Percentiles rank a stretch among this genome's conserved stretches.
Conservation (phyloP, 768 basidiomycete species). For the Suillus americanus region DNA sequence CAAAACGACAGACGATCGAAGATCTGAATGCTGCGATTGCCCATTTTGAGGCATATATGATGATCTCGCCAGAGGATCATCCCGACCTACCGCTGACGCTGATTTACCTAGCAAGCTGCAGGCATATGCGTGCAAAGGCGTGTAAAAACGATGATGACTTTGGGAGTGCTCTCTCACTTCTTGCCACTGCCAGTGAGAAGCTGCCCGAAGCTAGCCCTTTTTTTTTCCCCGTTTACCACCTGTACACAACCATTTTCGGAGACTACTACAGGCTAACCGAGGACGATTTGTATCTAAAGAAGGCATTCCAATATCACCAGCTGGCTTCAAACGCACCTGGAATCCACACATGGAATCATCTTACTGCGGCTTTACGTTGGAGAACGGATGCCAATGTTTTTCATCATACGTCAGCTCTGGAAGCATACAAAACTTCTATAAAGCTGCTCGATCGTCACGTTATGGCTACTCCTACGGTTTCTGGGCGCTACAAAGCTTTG, state of each 20-base stretch:
- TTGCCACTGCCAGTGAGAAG: background rate
- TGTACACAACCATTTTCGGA: background rate
- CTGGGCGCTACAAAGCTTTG: constrained; percentile 15
- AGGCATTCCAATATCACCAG: constrained; percentile 13
- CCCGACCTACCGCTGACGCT: constrained; percentile 1
- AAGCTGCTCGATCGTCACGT: constrained; percentile 20
- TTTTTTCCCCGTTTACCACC: background rate
- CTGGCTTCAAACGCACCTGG: constrained; percentile 13
- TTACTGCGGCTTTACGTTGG: constrained; percentile 18
- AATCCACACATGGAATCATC: constrained; percentile 7
- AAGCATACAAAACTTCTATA: constrained; percentile 22
- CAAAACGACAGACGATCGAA: background rate
- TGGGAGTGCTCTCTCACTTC: background rate
- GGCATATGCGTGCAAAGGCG: constrained; percentile 3
- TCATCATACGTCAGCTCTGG: constrained; percentile 19
- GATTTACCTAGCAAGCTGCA: constrained; percentile 6
- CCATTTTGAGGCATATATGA: constrained; percentile 9
- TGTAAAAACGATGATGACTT: background rate
- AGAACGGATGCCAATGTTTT: constrained; percentile 6
- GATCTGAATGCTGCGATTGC: constrained; percentile 6
- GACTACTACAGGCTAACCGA: background rate
- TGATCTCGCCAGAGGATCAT: constrained; percentile 15
- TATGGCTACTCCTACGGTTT: constrained; percentile 17
- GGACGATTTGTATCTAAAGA: constrained; percentile 9
- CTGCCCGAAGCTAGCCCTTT: constrained; percentile 13